Conservation (phyloP, 768 basidiomycete species). For the Fomitopsis serialis region DNA sequence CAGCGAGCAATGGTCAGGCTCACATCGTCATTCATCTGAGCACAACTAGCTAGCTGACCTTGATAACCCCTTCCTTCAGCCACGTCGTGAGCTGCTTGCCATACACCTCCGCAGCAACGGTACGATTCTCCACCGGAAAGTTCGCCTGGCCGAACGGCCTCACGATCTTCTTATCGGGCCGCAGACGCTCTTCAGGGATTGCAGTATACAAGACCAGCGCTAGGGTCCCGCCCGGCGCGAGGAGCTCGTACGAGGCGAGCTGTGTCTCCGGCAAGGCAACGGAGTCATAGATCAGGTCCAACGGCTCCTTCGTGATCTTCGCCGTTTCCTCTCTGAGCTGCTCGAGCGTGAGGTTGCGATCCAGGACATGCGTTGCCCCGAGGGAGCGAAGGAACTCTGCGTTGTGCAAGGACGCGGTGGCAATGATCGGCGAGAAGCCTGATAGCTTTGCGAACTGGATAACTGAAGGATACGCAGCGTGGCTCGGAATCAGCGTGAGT, state of each 20-base stretch:
- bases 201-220: slow-evolving; percentile 10
- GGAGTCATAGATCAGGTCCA: slow-evolving; percentile 16
- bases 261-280: slow-evolving; percentile 13
- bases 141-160: slow-evolving; percentile 5
- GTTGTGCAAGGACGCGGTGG: slow-evolving; percentile 23
- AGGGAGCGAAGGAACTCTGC: slow-evolving; percentile 17
- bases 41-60: slow-evolving; percentile 9
- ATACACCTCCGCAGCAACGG: slow-evolving; percentile 12
- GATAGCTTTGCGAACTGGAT: slow-evolving; percentile 25
- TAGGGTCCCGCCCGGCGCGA: slow-evolving; percentile 14
- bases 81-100: slow-evolving; percentile 8
- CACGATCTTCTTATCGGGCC: slow-evolving; percentile 9
- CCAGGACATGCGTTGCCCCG: slow-evolving; percentile 27
- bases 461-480: slow-evolving; percentile 4
- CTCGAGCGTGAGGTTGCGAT: slow-evolving; percentile 10
- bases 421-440: slow-evolving; percentile 26
- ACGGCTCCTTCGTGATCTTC: slow-evolving; percentile 10
- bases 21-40: neutral
- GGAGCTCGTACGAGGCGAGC: slow-evolving; percentile 9
- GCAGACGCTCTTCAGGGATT: slow-evolving; percentile 1
- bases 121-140: slow-evolving; percentile 5
- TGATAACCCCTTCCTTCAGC: slow-evolving; percentile 13
- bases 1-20: slow-evolving; percentile 13
- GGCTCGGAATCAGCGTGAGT: neutral
- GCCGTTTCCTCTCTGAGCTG: slow-evolving; percentile 4